Conservation (phyloP, 345 rosid species). For the Arabis alpina region DNA sequence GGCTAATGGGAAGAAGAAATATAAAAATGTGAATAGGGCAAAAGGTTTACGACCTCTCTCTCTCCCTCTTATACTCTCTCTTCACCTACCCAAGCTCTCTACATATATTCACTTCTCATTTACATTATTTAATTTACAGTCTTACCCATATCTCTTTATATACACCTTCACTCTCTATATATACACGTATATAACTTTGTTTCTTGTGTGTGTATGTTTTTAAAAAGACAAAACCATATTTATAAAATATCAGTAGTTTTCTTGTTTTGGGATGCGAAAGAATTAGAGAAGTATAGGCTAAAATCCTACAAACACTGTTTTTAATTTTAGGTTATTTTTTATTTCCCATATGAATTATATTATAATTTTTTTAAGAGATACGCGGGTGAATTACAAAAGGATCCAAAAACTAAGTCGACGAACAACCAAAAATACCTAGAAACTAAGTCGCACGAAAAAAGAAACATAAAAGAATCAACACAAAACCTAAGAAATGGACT, state of each 20-base stretch:
- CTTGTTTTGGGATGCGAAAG: conserved; percentile 6
- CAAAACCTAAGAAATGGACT: too few species aligned
- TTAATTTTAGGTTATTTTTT: too few species aligned
- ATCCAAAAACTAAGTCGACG: too few species aligned
- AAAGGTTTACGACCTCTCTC: conserved; percentile 44
- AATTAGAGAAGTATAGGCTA: conserved; percentile 4
- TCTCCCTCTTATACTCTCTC: conserved; percentile 49
- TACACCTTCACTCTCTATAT: conserved; percentile 31
- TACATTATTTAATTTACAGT: conserved; percentile 4
- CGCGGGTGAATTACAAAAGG: too few species aligned
- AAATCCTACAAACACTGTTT: not conserved
- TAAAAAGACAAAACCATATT: conserved; percentile 10
- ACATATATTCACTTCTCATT: conserved; percentile 51
- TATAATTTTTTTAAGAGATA: too few species aligned
- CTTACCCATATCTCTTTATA: not conserved
- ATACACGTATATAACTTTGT: conserved; percentile 12
- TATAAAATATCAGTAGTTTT: not conserved
- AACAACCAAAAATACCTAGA: too few species aligned
- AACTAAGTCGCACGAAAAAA: too few species aligned
- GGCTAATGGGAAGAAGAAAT: conserved; percentile 24
- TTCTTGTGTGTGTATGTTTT: not conserved
- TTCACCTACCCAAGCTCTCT: conserved; percentile 53
- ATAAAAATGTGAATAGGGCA: conserved; percentile 41
- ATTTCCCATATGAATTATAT: too few species aligned
- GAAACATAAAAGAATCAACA: too few species aligned